Evolutionary conservation across 2,329 filamentous ascomycete genomes (phyloP).

Genomic region (Harringtonia lauricola): DNA sequence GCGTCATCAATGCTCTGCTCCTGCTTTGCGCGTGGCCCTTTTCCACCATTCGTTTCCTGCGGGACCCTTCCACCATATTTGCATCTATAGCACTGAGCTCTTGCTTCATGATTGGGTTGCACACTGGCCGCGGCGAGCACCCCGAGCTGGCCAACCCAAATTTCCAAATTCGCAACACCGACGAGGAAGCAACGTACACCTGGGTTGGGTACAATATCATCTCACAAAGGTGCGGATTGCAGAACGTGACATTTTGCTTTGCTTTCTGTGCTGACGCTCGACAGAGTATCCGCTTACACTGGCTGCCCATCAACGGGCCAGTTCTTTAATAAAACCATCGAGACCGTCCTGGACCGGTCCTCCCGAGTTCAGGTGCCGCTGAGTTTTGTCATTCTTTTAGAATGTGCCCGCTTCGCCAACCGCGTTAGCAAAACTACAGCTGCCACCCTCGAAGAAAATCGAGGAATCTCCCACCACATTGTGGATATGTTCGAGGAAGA

Average conservation of each 20-base stretch:
- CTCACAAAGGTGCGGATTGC: conserved; percentile 29
- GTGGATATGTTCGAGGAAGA: conserved; percentile 40
- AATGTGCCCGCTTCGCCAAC: conserved; percentile 40
- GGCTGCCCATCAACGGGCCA: conserved; percentile 34
- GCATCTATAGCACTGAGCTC: conserved; percentile 35
- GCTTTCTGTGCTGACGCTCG: not conserved
- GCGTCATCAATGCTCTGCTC: conserved; percentile 40
- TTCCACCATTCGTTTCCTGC: conserved; percentile 37
- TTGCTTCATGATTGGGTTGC: conserved; percentile 36
- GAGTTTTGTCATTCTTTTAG: conserved; percentile 33
- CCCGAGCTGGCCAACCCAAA: conserved; percentile 34
- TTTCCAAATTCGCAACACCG: conserved; percentile 30
- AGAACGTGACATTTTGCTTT: not conserved
- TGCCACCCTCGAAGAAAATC: conserved; percentile 33
- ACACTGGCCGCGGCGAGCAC: conserved; percentile 40
- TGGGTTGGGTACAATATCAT: conserved; percentile 44
- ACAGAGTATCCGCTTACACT: conserved; percentile 24
- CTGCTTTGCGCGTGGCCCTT: conserved; percentile 40
- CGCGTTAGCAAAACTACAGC: conserved; percentile 35
- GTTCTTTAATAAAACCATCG: conserved; percentile 37
- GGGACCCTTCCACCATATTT: conserved; percentile 37
- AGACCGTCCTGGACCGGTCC: conserved; percentile 29
- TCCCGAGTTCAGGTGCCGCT: conserved; percentile 29
- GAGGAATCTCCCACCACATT: conserved; percentile 33
- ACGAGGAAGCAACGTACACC: conserved; percentile 40